Base-by-base conservation (phyloP, 2,329 filamentous ascomycete species). In the Colletotrichum melonis region DNA sequence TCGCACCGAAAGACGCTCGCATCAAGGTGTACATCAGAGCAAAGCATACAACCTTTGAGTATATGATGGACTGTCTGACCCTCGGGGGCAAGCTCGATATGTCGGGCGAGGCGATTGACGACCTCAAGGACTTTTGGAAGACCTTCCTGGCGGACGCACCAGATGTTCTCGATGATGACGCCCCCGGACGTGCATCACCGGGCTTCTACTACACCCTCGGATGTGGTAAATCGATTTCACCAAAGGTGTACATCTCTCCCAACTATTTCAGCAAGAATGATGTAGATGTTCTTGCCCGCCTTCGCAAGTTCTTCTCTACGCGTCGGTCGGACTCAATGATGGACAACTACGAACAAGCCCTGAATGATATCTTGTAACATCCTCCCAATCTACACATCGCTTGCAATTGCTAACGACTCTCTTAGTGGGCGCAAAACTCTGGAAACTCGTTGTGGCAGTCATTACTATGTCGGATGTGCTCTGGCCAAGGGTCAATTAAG, bases 151-250 rank as follows among this genome's bases (percentile, higher is more conserved):
- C 49, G 12, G 70, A 38, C 11, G 70, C 70, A 16, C 54, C 66
- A 1, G 66, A 73, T 26, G 22, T 70, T 1, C 70, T 73, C 5
- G 59, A 60, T 4, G 70, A 49, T 9, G 70, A 73, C 11, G 70
- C 70, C 11, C 70, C 70, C 1, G 70, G 70, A 32, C 32, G 70
- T 11, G 70, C 70, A 5, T 64, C 66, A 32, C 70, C 70, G 3
- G 70, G 70, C 12, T 73, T 73, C 67, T 73, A 73, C 19, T 73
- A 73, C 60, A 73, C 70, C 16, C 70, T 73, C 32, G 70, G 70
- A 32, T 60, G 66, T 46, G 66, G 66, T 2, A 73, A 24, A 46
- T 30, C 67, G 12, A 69, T 73, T 35, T 73, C 70, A 14, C 70
- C 70, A 26, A 73, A 73, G 59, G 70, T 73, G 7, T 73, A 73